A percentile compares a stretch with the other conserved stretches of the same genome.
These are phyloP conservation scores for Zizania latifolia DNA, from an alignment of 176 grass and related monocot species.

Conservation along the genomic window DNA sequence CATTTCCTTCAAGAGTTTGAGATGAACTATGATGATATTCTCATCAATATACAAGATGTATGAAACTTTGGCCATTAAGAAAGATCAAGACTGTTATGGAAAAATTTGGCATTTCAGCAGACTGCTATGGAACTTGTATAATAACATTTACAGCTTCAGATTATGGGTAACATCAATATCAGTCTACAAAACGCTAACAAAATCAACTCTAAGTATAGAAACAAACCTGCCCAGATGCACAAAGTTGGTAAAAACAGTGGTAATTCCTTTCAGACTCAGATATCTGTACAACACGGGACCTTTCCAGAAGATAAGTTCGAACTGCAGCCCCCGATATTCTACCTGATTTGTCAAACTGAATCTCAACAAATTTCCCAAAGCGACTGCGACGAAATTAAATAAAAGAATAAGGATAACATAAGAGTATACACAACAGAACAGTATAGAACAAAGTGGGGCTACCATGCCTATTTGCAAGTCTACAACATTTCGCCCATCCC, in stretches of 20 bases:
- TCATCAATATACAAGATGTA: not conserved
- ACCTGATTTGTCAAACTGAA: slow-evolving; percentile 77
- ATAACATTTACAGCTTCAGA: not conserved
- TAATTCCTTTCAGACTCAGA: slow-evolving; percentile 82
- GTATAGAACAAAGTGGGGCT: not conserved
- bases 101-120: not conserved
- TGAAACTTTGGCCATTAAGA: not conserved
- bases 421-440: not conserved
- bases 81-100: not conserved
- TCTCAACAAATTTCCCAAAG: slow-evolving; percentile 92
- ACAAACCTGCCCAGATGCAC: slow-evolving; percentile 76
- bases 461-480: slow-evolving; percentile 3
- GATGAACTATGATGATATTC: not conserved
- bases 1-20: not conserved
- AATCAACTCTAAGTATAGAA: slow-evolving; percentile 6
- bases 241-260: slow-evolving; percentile 90
- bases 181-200: not conserved
- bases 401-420: slow-evolving; percentile 8
- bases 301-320: slow-evolving; percentile 81
- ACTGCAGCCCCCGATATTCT: slow-evolving; percentile 82
- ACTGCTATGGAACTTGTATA: not conserved
- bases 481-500: not conserved
- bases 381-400: slow-evolving; percentile 46
- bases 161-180: not conserved
- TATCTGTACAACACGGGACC: slow-evolving; percentile 78